These are phyloP conservation scores for Sclerotinia subarctica DNA, from an alignment of 2,329 filamentous ascomycete species.

Conservation along the genomic window DNA sequence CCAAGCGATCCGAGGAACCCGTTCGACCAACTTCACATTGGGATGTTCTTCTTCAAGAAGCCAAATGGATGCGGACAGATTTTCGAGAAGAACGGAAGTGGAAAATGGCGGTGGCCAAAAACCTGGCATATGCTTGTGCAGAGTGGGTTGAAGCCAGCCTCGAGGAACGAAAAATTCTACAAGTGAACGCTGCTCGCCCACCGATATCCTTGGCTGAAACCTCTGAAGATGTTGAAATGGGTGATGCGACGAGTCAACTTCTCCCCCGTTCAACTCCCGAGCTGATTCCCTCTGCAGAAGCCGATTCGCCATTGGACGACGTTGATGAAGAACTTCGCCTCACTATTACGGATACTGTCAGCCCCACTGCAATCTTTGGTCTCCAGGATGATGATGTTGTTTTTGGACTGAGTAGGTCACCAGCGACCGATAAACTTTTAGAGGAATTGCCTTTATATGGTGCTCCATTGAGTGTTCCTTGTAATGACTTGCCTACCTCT, in stretches of 20 bases:
- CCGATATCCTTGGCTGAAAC: conserved; percentile 30
- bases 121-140: conserved; percentile 77
- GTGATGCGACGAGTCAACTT: conserved; percentile 32
- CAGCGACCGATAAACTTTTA: conserved; percentile 72
- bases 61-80: conserved; percentile 98
- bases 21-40: conserved; percentile 72
- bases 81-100: conserved; percentile 92
- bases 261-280: conserved; percentile 59
- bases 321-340: conserved; percentile 39
- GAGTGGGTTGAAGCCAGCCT: conserved; percentile 69
- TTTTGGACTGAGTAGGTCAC: conserved; percentile 71
- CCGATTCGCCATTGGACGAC: conserved; percentile 52
- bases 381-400: conserved; percentile 79
- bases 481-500: conserved; percentile 54
- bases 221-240: conserved; percentile 39
- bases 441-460: conserved; percentile 80
- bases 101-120: conserved; percentile 79
- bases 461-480: conserved; percentile 57
- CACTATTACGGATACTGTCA: conserved; percentile 44
- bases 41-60: conserved; percentile 84
- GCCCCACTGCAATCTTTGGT: conserved; percentile 78
- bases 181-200: conserved; percentile 60
- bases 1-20: conserved; percentile 80
- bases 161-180: conserved; percentile 63
- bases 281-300: conserved; percentile 60